Evolutionary conservation across 2,329 filamentous ascomycete genomes (phyloP), one percentile per base, ranked within the genome.

Genomic region (Annulohypoxylon truncatum): DNA sequence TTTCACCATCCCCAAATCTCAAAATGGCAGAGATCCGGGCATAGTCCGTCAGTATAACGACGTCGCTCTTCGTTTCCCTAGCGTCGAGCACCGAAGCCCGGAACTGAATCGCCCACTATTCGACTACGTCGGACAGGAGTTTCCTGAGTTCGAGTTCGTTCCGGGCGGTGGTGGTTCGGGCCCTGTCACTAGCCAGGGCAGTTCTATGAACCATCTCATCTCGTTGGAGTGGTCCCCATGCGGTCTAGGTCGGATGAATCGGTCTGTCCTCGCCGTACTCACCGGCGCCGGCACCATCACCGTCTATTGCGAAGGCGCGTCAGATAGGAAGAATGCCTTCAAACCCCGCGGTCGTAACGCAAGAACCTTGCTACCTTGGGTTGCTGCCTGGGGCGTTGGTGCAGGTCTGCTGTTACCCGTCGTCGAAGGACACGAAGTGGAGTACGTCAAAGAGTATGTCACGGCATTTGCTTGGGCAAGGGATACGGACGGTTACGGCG

Each of bases 221-320:
- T 76, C 79, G 7, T 68, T 88, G 18, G 83, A 81, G 50, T 89
- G 87, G 87, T 88, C 86, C n/a, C 86, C 86, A 0, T 77, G 77
- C n/a, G 85, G 84, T 1, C 75, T 89, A n/a, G 86, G 87, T 1
- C 80, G 81, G 40, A 87, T 87, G 70, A 74, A 81, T 6, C 80
- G 87, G 1, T 82, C 86, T 0, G 81, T 87, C 4, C 77, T 89
- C 31, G 81, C 78, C 12, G 82, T 84, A 3, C 74, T 88, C 66
- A 82, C 83, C 0, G 84, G 83, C 7, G 81, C 80, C 1, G 87
- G 87, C 1, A 78, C 79, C 51, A 70, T 89, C 22, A 77, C 82
- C 13, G 77, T 85, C 13, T 83, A 87, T 46, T 86, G 86, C 15
- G 86, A 89, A 72, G 76, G 77, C n/a, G 70, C 71, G 1, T 59